Percentiles rank a stretch among this genome's conserved stretches.
phyloP scores from a whole-genome alignment of 192 early-diverging fungal genomes.

The Helicostylum pulchrum region DNA sequence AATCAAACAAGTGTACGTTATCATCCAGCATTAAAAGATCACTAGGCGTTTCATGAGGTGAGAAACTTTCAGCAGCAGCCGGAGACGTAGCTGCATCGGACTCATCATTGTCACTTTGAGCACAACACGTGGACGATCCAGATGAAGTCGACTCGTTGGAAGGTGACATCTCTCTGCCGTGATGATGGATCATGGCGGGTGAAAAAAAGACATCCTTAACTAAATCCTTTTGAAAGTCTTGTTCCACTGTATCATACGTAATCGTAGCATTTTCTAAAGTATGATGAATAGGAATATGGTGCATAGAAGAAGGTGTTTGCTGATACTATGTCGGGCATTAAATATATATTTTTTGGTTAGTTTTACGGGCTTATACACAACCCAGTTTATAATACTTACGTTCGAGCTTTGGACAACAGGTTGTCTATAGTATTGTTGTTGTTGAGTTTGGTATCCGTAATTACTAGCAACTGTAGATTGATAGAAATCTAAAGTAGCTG shows the following conservation, averaged over 20 bases:
- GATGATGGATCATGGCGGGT: conserved; percentile 20
- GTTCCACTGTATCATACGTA: conserved; percentile 29
- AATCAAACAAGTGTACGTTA: conserved; percentile 12
- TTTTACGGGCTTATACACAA: no score
- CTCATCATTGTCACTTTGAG: conserved; percentile 8
- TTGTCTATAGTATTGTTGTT: neutral
- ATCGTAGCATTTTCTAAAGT: conserved; percentile 39
- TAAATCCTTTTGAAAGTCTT: conserved; percentile 21
- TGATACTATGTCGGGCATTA: neutral
- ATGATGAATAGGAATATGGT: conserved; percentile 32
- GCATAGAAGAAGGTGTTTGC: neutral
- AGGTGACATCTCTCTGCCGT: neutral
- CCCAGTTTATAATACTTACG: no score
- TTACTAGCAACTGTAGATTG: neutral
- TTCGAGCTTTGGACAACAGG: neutral
- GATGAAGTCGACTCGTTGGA: conserved; percentile 9
- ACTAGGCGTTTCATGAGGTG: conserved; percentile 17
- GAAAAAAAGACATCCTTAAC: conserved; percentile 38
- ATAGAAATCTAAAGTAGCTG: conserved; percentile 12
- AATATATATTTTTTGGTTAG: no score
- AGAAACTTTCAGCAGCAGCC: neutral
- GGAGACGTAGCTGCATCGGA: conserved; percentile 4
- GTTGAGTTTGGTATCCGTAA: no score
- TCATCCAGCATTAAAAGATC: conserved; percentile 24
- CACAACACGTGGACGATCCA: neutral